phyloP scores from a whole-genome alignment of 495 filamentous ascomycete genomes.

The Saxispiralis lemnorum region DNA sequence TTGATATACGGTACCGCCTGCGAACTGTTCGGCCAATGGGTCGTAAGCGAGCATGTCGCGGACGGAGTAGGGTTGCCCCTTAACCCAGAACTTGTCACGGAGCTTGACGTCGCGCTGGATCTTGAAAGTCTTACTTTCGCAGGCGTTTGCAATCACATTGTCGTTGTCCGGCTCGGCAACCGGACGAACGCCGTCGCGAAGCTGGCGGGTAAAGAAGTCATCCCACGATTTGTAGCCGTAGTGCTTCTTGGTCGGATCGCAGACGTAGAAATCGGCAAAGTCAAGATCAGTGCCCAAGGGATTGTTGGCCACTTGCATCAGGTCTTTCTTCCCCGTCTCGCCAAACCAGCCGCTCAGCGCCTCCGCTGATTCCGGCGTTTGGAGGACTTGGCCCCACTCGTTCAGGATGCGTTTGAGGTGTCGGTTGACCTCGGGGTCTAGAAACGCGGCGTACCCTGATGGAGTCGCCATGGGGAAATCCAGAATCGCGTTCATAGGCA shows the following conservation, averaged over 20 bases:
- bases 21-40: constrained; percentile 15
- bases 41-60: constrained; percentile 19
- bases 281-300: constrained; percentile 24
- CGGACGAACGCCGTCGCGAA: constrained; percentile 38
- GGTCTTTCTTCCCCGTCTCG: constrained; percentile 25
- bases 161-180: constrained; percentile 36
- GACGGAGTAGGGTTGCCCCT: constrained; percentile 35
- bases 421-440: constrained; percentile 47
- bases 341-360: constrained; percentile 55
- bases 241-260: constrained; percentile 31
- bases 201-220: constrained; percentile 52
- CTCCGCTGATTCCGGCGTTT: constrained; percentile 33
- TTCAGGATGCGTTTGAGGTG: constrained; percentile 53
- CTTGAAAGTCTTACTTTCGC: constrained; percentile 44
- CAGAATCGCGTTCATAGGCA: constrained; percentile 50
- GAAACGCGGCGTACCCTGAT: constrained; percentile 46
- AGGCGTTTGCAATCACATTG: constrained; percentile 43
- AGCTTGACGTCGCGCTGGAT: constrained; percentile 25
- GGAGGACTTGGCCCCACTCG: constrained; percentile 45
- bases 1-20: constrained; percentile 20
- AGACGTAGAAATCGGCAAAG: constrained; percentile 36
- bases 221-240: constrained; percentile 59
- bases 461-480: constrained; percentile 60
- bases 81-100: constrained; percentile 49
- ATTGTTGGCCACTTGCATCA: constrained; percentile 33